A percentile compares a stretch with the other conserved stretches of the same genome.
Conservation (phyloP, 2,329 filamentous ascomycete genomes). For the Aaosphaeria pasadenensis region DNA sequence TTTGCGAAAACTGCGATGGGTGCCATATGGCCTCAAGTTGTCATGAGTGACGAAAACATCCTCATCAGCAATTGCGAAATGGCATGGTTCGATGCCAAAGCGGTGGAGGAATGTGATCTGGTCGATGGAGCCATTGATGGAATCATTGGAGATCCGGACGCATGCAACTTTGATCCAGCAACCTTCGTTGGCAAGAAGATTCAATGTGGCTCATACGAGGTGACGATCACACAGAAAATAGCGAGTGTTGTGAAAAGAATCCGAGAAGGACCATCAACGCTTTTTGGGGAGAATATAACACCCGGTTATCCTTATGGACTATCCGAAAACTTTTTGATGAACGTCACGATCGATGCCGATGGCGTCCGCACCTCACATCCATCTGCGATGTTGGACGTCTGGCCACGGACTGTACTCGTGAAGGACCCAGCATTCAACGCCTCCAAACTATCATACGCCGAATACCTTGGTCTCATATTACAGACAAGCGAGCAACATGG, state of each 20-base stretch:
- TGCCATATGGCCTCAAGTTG: slow-evolving; percentile 17
- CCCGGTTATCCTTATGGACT: slow-evolving; percentile 3
- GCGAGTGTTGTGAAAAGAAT: slow-evolving; percentile 4
- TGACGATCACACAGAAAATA: slow-evolving; percentile 6
- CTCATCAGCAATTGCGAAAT: slow-evolving; percentile 15
- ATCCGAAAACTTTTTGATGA: not conserved
- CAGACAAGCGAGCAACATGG: slow-evolving; percentile 7
- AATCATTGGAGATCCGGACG: slow-evolving; percentile 15
- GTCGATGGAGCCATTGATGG: slow-evolving; percentile 31
- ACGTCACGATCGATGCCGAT: slow-evolving; percentile 3
- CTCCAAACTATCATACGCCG: slow-evolving; percentile 5
- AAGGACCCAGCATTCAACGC: slow-evolving; percentile 8
- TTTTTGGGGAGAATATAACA: slow-evolving; percentile 1
- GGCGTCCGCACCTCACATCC: slow-evolving; percentile 1
- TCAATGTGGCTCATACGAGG: slow-evolving; percentile 4
- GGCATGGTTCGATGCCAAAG: slow-evolving; percentile 11
- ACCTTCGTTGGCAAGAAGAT: slow-evolving; percentile 11
- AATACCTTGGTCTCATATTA: slow-evolving; percentile 8
- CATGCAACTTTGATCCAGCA: slow-evolving; percentile 18
- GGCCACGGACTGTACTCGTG: slow-evolving; percentile 1
- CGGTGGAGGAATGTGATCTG: slow-evolving; percentile 19
- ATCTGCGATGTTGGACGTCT: slow-evolving; percentile 1
- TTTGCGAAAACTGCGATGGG: slow-evolving; percentile 13
- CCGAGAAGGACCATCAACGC: slow-evolving; percentile 4
- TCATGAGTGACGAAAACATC: slow-evolving; percentile 22